Evolutionary conservation across 345 rosid species (phyloP), one percentile per base, ranked within the genome.

Genomic region (Leavenworthia alabamica): DNA sequence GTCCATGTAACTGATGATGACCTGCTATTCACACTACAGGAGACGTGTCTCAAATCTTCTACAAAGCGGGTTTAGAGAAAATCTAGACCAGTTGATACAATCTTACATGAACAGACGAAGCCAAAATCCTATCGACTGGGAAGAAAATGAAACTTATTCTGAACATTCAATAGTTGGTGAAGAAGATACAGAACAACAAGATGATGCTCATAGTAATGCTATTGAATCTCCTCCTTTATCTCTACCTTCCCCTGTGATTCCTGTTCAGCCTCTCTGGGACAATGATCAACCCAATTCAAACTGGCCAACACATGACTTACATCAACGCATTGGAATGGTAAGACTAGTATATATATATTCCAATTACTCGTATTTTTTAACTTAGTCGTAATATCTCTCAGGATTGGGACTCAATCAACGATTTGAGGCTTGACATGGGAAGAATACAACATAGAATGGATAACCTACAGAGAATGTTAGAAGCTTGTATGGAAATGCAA

Each of bases 401-500:
- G 98, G 95, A 88, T 29, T 88, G 93, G 89, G 96, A 89, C 37
- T 74, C 80, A 50, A 49, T 86, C 57, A 92, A 76, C 54, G 96
- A 89, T 72, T 50, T 92, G 81, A 80, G 98, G 80, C 51, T 83
- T 57, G 98, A 89, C 79, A 86, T 92, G 98, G 88, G 82, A 12
- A 79, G 95, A 75, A 74, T 92, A 52, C 96, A 92, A 51, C 98
- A 92, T 44, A 83, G 95, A 81, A 89, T 92, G 96, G 88, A 84
- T 72, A 85, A 73, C 74, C 71, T 92, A 82, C 96, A 92, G 76
- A 76, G 90, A 68, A 88, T 85, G 90, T 75, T 92, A 58, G 96
- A 85, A 78, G 79, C 96, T 44, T 92, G 98, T 77, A 92, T 92
- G 98, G 96, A 92, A 64, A 92, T 92, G 98, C 98, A 92, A 73